Evolutionary conservation across 2,329 filamentous ascomycete genomes (phyloP).

Genomic region (Venturia pyrina): DNA sequence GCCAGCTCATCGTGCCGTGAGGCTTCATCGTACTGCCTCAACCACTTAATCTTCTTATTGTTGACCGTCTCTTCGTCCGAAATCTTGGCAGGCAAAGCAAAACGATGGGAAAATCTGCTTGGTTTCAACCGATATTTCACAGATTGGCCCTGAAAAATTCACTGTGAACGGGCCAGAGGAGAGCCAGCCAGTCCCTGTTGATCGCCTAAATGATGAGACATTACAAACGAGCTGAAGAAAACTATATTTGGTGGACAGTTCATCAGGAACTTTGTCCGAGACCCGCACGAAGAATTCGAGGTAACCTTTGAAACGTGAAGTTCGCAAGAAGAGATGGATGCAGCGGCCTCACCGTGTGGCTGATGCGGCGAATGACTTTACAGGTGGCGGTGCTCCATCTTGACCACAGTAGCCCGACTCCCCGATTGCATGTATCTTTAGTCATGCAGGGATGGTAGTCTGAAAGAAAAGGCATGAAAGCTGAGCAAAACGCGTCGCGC

Average conservation of each 20-base stretch:
- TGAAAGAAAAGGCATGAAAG: neutral
- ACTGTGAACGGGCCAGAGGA: neutral
- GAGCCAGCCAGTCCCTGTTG: neutral
- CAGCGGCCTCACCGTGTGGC: slow-evolving; percentile 5
- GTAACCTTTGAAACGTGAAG: neutral
- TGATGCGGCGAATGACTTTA: neutral
- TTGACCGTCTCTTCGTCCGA: slow-evolving; percentile 5
- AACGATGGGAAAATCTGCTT: neutral
- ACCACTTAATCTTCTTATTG: neutral
- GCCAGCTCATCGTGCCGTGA: slow-evolving; percentile 7
- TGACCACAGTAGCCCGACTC: too few species aligned
- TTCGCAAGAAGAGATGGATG: neutral
- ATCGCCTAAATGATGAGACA: neutral
- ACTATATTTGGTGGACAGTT: neutral
- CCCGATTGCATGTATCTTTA: neutral
- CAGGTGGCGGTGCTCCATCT: neutral
- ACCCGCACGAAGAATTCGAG: neutral
- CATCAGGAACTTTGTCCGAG: slow-evolving; percentile 1
- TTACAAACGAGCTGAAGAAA: neutral
- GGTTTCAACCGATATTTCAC: neutral
- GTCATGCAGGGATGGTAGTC: neutral
- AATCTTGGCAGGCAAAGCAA: slow-evolving; percentile 8
- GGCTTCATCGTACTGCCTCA: slow-evolving; percentile 1
- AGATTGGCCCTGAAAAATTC: neutral
- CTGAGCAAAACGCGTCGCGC: neutral